Conservation (phyloP, 306 rosid species). For the Nissolia schottii region DNA sequence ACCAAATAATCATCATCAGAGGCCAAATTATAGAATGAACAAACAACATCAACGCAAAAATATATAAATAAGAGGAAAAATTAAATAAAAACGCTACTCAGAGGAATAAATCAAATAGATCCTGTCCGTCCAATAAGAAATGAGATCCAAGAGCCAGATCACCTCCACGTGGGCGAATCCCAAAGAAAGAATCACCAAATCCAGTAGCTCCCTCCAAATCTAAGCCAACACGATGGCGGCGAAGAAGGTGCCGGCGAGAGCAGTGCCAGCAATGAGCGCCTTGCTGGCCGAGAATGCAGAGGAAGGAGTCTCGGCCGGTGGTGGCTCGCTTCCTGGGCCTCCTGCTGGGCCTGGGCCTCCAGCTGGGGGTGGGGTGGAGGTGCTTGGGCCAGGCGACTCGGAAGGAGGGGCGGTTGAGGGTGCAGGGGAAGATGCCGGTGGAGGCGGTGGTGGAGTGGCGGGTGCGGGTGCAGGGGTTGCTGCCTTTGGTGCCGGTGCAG, state of each 20-base stretch:
- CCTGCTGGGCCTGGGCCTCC: background rate
- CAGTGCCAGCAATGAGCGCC: constrained; percentile 49
- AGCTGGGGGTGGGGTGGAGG: constrained; percentile 3
- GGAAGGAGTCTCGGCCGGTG: constrained; percentile 15
- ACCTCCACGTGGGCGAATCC: constrained; percentile 37
- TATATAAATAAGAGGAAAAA: background rate
- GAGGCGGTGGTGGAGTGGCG: background rate
- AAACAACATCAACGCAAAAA: constrained; percentile 29
- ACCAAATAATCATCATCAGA: constrained; percentile 31
- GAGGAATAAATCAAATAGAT: constrained; percentile 42
- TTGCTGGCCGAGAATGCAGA: constrained; percentile 44
- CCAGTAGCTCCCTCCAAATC: no score
- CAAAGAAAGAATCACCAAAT: background rate
- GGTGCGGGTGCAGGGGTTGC: constrained; percentile 30
- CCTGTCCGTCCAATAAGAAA: constrained; percentile 48
- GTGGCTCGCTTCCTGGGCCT: background rate
- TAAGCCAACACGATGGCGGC: constrained; percentile 69
- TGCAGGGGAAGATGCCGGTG: constrained; percentile 7
- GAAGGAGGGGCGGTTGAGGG: constrained; percentile 10
- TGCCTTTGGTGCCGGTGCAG: constrained; percentile 25
- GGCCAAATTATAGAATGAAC: constrained; percentile 32
- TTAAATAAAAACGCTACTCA: constrained; percentile 1
- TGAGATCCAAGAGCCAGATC: constrained; percentile 31
- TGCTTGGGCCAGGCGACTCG: constrained; percentile 1
- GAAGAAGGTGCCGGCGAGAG: constrained; percentile 55